phyloP scores from a whole-genome alignment of 2,329 filamentous ascomycete genomes.

The Penicillium sp. region DNA sequence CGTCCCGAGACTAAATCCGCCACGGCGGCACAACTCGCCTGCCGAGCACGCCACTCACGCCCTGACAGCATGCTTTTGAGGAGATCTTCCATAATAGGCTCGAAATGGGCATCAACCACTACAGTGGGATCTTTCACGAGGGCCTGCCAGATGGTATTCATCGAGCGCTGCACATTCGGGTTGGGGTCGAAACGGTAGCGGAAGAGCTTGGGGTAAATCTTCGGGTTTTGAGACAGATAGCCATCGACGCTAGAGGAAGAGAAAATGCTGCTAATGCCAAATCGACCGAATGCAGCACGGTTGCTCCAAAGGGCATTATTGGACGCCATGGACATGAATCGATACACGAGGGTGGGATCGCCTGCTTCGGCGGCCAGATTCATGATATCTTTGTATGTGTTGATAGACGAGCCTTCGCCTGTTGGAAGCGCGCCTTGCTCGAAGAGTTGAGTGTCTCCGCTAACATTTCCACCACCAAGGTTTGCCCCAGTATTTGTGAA shows the following conservation, averaged over 20 bases:
- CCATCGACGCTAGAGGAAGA: conserved; percentile 75
- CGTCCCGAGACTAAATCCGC: conserved; percentile 85
- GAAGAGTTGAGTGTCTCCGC: conserved; percentile 89
- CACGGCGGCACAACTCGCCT: conserved; percentile 90
- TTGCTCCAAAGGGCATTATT: conserved; percentile 98
- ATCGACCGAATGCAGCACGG: conserved; percentile 92
- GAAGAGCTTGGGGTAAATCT: conserved; percentile 92
- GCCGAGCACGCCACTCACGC: conserved; percentile 89
- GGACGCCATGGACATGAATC: conserved; percentile 95
- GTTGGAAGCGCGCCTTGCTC: conserved; percentile 89
- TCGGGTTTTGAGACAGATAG: conserved; percentile 79
- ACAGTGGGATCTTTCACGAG: conserved; percentile 85
- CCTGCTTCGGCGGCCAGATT: conserved; percentile 94
- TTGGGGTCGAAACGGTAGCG: conserved; percentile 96
- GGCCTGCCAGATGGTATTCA: conserved; percentile 97
- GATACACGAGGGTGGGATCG: conserved; percentile 94
- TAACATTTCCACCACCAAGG: conserved; percentile 75
- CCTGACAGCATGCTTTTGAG: conserved; percentile 78
- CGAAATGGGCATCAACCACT: conserved; percentile 80
- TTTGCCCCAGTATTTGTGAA: conserved; percentile 73
- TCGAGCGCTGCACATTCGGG: conserved; percentile 86
- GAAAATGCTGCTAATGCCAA: conserved; percentile 88
- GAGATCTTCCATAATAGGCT: conserved; percentile 85
- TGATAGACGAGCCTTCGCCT: conserved; percentile 84
- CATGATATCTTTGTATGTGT: conserved; percentile 97